Percentiles rank a stretch among this genome's conserved stretches.
phyloP scores from a whole-genome alignment of 2,329 filamentous ascomycete species.

The Mycocentrospora acerina region DNA sequence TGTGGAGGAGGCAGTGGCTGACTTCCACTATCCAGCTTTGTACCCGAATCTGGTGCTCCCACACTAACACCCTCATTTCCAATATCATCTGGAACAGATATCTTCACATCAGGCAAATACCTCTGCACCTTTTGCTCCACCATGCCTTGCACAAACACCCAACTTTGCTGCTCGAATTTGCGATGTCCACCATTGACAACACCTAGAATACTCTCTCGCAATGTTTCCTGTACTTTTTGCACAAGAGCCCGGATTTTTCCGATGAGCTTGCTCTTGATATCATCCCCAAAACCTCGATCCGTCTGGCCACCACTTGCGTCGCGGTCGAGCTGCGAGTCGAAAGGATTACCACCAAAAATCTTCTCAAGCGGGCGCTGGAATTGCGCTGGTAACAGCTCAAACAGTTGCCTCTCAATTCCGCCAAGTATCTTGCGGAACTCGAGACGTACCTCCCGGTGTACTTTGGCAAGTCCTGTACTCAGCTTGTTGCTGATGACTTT shows the following conservation, averaged over 20 bases:
- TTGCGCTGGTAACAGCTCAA: slow-evolving; percentile 30
- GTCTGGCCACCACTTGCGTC: slow-evolving; percentile 21
- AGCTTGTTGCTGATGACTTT: slow-evolving; percentile 32
- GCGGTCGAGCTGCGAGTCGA: slow-evolving; percentile 31
- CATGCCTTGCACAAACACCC: slow-evolving; percentile 33
- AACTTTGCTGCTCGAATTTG: slow-evolving; percentile 32
- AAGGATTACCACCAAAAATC: slow-evolving; percentile 32
- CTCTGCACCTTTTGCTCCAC: slow-evolving; percentile 34
- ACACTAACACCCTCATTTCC: slow-evolving; percentile 34
- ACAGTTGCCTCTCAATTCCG: slow-evolving; percentile 31
- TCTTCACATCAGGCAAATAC: slow-evolving; percentile 33
- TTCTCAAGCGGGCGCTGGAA: slow-evolving; percentile 32
- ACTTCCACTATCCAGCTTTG: slow-evolving; percentile 13
- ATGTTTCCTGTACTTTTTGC: slow-evolving; percentile 30
- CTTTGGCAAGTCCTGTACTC: slow-evolving; percentile 31
- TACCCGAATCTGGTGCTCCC: slow-evolving; percentile 17
- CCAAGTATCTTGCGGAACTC: slow-evolving; percentile 33
- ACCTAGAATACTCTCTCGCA: slow-evolving; percentile 30
- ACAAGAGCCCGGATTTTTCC: slow-evolving; percentile 29
- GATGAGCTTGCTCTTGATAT: slow-evolving; percentile 30
- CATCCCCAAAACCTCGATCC: slow-evolving; percentile 31
- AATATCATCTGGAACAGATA: slow-evolving; percentile 32
- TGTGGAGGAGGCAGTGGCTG: slow-evolving; percentile 5
- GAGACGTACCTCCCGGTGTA: slow-evolving; percentile 31
- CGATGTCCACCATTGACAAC: slow-evolving; percentile 35